Conservation (phyloP, 1,284 basidiomycete genomes). For the Boletus hoseneyae region DNA sequence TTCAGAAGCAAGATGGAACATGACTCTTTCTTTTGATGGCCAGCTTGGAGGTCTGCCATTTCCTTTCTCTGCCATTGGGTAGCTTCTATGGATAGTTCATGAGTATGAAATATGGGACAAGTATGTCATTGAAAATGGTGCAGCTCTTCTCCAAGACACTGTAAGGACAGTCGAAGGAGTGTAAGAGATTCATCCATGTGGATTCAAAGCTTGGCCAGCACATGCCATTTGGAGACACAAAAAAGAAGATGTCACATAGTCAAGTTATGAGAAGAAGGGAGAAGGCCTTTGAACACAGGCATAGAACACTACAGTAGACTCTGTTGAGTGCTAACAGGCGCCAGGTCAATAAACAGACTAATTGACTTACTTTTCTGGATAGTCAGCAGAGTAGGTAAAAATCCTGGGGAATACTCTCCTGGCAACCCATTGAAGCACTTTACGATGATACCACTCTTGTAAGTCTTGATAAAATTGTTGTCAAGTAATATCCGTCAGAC, state of each 20-base stretch:
- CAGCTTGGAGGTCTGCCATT: neutral
- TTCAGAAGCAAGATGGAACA: neutral
- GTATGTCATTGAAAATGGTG: neutral
- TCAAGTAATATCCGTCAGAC: neutral
- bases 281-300: neutral
- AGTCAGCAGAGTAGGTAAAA: constrained; percentile 1
- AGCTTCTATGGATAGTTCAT: neutral
- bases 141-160: neutral
- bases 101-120: neutral
- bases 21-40: neutral
- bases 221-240: neutral
- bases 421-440: constrained; percentile 1
- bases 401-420: neutral
- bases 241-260: neutral
- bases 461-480: neutral
- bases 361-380: constrained; percentile 7
- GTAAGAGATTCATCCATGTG: neutral
- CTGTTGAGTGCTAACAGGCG: too few species aligned
- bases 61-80: neutral
- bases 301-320: too few species aligned
- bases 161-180: neutral
- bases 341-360: too few species aligned
- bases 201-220: neutral
- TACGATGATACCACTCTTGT: neutral
- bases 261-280: neutral